Percentiles rank a stretch among this genome's conserved stretches.
These are phyloP conservation scores for Hyaloperonospora arabidopsidis DNA, from an alignment of 352 stramenopile genomes.

Conservation along the genomic window DNA sequence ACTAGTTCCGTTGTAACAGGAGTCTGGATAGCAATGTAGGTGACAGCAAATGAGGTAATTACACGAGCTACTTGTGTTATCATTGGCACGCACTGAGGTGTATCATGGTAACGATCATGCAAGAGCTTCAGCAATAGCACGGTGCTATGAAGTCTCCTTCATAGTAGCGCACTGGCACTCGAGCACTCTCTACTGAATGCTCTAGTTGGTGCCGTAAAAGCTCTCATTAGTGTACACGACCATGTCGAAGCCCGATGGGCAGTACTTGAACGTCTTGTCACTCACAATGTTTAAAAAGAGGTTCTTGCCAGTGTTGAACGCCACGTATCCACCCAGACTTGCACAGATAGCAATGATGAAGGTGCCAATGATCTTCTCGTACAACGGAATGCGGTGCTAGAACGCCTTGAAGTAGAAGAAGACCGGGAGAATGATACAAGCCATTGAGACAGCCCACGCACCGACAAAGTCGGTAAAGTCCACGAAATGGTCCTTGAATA, in stretches of 20 bases:
- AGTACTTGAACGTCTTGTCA: constrained; percentile 51
- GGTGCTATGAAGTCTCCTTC: constrained; percentile 10
- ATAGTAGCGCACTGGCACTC: constrained; percentile 15
- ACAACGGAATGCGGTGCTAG: constrained; percentile 37
- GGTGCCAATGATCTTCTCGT: constrained; percentile 33
- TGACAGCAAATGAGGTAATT: no score
- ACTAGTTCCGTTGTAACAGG: no score
- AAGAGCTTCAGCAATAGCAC: constrained; percentile 1
- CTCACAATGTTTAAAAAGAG: constrained; percentile 32
- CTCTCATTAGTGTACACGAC: constrained; percentile 42
- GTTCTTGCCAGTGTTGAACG: constrained; percentile 38
- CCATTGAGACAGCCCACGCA: constrained; percentile 46
- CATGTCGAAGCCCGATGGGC: constrained; percentile 36
- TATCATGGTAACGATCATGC: neutral
- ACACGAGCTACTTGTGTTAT: no score
- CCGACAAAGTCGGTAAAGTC: constrained; percentile 68
- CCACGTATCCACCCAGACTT: constrained; percentile 33
- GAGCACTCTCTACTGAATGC: constrained; percentile 4
- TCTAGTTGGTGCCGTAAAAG: constrained; percentile 40
- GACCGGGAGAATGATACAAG: constrained; percentile 62
- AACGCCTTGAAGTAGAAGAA: constrained; percentile 69
- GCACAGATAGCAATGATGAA: constrained; percentile 36
- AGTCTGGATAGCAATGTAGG: no score
- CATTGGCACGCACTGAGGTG: no score
- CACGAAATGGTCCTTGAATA: constrained; percentile 59